These are phyloP conservation scores for Carpinus viminea DNA, from an alignment of 306 rosid species.

Conservation along the genomic window DNA sequence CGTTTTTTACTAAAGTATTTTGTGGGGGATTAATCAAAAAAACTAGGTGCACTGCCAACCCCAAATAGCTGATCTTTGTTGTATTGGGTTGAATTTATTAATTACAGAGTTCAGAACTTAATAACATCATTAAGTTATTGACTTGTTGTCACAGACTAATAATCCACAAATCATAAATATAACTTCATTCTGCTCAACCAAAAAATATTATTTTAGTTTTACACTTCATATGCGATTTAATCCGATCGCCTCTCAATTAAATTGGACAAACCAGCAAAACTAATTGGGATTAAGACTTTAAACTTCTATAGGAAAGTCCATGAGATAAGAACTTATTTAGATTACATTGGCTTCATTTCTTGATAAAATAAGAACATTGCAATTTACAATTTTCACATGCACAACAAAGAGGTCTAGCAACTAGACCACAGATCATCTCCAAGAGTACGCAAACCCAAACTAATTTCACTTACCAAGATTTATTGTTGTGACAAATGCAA, in stretches of 20 bases:
- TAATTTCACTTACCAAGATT: background rate
- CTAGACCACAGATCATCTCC: background rate
- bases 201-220: background rate
- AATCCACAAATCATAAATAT: background rate
- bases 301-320: background rate
- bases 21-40: background rate
- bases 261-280: background rate
- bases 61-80: background rate
- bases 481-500: too few species aligned
- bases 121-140: background rate
- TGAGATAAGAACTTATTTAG: background rate
- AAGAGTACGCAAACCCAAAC: background rate
- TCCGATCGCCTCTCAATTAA: background rate
- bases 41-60: background rate
- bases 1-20: too few species aligned
- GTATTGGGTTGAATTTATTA: background rate
- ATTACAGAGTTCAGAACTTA: background rate
- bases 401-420: background rate
- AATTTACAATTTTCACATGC: background rate
- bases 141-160: background rate
- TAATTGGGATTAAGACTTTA: background rate
- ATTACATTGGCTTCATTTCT: background rate
- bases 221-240: background rate
- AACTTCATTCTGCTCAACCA: background rate
- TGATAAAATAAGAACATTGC: background rate